Conservation (phyloP, 2,329 filamentous ascomycete species). For the Mycosphaerella arachidis region DNA sequence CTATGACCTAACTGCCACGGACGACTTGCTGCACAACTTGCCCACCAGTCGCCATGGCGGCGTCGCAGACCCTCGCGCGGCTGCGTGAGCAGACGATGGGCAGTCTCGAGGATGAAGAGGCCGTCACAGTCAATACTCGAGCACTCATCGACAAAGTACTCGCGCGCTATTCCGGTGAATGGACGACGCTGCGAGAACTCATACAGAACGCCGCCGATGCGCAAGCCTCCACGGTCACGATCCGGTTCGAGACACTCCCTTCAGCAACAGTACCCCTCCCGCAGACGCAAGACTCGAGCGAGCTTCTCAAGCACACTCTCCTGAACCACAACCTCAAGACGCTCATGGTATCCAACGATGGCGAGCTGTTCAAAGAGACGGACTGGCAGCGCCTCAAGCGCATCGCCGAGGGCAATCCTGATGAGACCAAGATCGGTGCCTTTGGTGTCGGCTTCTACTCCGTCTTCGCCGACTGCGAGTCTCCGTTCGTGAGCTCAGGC, state of each 20-base stretch:
- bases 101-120: slow-evolving; percentile 86
- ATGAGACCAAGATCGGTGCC: slow-evolving; percentile 97
- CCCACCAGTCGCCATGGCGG: slow-evolving; percentile 16
- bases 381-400: slow-evolving; percentile 93
- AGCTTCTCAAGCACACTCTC: slow-evolving; percentile 75
- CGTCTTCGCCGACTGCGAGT: slow-evolving; percentile 96
- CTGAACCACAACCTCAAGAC: slow-evolving; percentile 80
- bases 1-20: slow-evolving; percentile 1
- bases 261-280: slow-evolving; percentile 72
- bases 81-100: slow-evolving; percentile 82
- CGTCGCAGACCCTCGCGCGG: slow-evolving; percentile 28
- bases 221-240: slow-evolving; percentile 79
- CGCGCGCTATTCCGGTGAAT: slow-evolving; percentile 93
- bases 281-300: slow-evolving; percentile 60
- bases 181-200: slow-evolving; percentile 80
- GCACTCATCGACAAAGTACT: slow-evolving; percentile 97
- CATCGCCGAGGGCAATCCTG: slow-evolving; percentile 97
- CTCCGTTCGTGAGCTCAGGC: slow-evolving; percentile 93
- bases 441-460: slow-evolving; percentile 99
- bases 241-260: slow-evolving; percentile 87
- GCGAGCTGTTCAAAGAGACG: slow-evolving; percentile 77
- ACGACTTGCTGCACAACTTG: slow-evolving; percentile 1
- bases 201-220: slow-evolving; percentile 99
- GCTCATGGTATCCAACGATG: slow-evolving; percentile 89
- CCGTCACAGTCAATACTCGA: slow-evolving; percentile 94